Evolutionary conservation across 352 stramenopile species (phyloP).

Genomic region (Plasmopara muralis): DNA sequence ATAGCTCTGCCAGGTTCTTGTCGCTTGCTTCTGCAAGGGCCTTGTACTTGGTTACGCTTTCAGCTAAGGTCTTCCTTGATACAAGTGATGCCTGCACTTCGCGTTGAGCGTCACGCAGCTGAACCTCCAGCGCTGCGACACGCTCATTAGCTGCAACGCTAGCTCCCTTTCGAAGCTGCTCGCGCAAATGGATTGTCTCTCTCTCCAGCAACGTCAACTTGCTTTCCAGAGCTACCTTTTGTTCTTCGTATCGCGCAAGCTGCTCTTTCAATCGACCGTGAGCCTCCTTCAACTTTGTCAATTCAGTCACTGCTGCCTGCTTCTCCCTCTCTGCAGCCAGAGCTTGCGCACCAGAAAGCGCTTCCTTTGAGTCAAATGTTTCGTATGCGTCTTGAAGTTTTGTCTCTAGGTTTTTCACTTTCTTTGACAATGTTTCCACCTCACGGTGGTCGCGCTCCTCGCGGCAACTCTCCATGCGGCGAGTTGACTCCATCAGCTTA

Average conservation of each 20-base stretch:
- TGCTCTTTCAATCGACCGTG: conserved; percentile 35
- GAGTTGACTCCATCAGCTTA: conserved; percentile 70
- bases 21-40: conserved; percentile 68
- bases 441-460: conserved; percentile 56
- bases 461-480: conserved; percentile 54
- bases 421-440: conserved; percentile 35
- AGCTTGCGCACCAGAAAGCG: conserved; percentile 33
- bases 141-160: conserved; percentile 49
- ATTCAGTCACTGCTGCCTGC: conserved; percentile 35
- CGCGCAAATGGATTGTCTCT: conserved; percentile 43
- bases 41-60: conserved; percentile 68
- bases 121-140: conserved; percentile 51
- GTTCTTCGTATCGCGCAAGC: conserved; percentile 44
- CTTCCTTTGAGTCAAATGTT: conserved; percentile 59
- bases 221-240: conserved; percentile 34
- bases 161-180: conserved; percentile 63
- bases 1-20: conserved; percentile 58
- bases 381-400: conserved; percentile 56
- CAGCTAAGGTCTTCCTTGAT: conserved; percentile 52
- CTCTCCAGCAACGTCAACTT: conserved; percentile 49
- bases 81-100: conserved; percentile 51
- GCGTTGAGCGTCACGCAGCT: conserved; percentile 51
- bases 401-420: conserved; percentile 41
- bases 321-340: conserved; percentile 51
- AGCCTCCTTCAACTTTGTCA: conserved; percentile 35